phyloP scores from a whole-genome alignment of 495 filamentous ascomycete genomes.

The Daldinia childiae region DNA sequence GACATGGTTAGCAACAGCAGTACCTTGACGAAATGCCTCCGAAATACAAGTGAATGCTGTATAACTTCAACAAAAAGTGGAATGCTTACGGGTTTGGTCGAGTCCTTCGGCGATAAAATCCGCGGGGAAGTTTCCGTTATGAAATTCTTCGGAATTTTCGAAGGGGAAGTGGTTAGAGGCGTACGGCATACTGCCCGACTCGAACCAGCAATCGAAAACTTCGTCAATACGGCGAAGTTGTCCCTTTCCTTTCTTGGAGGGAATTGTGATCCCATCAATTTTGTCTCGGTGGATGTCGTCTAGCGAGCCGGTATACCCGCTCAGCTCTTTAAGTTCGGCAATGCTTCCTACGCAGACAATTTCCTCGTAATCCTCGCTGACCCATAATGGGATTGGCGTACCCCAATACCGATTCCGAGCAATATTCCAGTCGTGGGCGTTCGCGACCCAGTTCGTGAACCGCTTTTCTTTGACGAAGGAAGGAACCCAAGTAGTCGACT shows the following conservation, averaged over 20 bases:
- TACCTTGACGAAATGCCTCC: not conserved
- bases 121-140: conserved; percentile 81
- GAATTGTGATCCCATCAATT: conserved; percentile 96
- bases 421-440: conserved; percentile 97
- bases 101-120: conserved; percentile 98
- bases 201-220: conserved; percentile 97
- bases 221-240: conserved; percentile 82
- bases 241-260: conserved; percentile 89
- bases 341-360: conserved; percentile 87
- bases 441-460: conserved; percentile 83
- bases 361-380: conserved; percentile 87
- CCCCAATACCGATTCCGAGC: conserved; percentile 98
- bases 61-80: not conserved
- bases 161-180: conserved; percentile 94
- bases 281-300: conserved; percentile 95
- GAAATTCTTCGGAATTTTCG: conserved; percentile 85
- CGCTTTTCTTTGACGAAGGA: conserved; percentile 90
- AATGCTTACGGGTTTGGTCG: conserved; percentile 68
- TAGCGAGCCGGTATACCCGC: conserved; percentile 84
- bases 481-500: conserved; percentile 94
- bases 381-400: conserved; percentile 93
- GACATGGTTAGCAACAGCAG: conserved; percentile 9
- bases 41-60: not conserved
- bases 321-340: conserved; percentile 84
- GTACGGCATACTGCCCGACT: conserved; percentile 96